Conservation (phyloP, 805 yeast genomes). For the Teunomyces pallodes region DNA sequence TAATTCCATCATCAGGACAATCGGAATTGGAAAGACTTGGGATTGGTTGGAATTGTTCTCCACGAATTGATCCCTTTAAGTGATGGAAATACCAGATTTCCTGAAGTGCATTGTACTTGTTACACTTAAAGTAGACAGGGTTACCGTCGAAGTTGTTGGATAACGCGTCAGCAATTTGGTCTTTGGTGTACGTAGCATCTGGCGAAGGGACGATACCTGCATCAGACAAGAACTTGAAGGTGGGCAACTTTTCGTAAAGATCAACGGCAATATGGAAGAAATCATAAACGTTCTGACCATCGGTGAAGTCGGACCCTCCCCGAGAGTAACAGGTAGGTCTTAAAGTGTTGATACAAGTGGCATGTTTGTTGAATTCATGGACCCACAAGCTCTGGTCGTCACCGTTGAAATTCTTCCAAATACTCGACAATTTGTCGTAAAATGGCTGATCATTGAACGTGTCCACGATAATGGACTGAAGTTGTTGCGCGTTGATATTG, state of each 20-base stretch:
- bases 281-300: conserved; percentile 55
- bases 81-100: conserved; percentile 28
- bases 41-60: conserved; percentile 27
- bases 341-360: conserved; percentile 83
- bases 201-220: conserved; percentile 72
- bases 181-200: conserved; percentile 53
- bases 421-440: conserved; percentile 50
- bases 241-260: conserved; percentile 58
- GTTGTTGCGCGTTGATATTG: conserved; percentile 39
- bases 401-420: conserved; percentile 77
- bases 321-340: conserved; percentile 64
- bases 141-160: conserved; percentile 48
- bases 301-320: conserved; percentile 17
- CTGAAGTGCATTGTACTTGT: conserved; percentile 38
- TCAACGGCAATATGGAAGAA: conserved; percentile 62
- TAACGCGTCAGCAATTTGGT: conserved; percentile 54
- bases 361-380: conserved; percentile 93
- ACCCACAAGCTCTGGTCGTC: conserved; percentile 73
- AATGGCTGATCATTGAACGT: conserved; percentile 49
- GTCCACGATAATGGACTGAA: conserved; percentile 27
- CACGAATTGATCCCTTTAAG: conserved; percentile 19
- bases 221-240: conserved; percentile 60
- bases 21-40: conserved; percentile 52
- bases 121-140: conserved; percentile 62
- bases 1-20: conserved; percentile 71